phyloP scores from a whole-genome alignment of 371 early-diverging fungal species.

The Rhizopus sp. region DNA sequence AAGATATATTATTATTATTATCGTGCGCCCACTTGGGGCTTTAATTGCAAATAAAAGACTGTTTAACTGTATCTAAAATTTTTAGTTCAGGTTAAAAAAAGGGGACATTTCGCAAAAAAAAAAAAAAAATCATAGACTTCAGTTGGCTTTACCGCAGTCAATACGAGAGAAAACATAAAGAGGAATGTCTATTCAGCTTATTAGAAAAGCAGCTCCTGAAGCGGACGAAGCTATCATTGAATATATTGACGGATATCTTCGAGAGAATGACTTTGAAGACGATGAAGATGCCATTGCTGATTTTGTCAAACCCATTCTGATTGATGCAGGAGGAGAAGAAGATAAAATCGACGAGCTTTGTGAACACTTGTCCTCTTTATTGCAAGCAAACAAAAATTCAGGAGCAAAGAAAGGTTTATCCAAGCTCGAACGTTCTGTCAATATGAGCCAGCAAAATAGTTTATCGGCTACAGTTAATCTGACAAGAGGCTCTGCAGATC shows the following conservation, averaged over 20 bases:
- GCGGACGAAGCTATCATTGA: conserved; percentile 79
- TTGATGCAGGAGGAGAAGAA: conserved; percentile 74
- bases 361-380: conserved; percentile 56
- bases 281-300: conserved; percentile 77
- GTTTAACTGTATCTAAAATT: too few relatives aligned
- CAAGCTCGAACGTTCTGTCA: conserved; percentile 61
- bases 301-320: conserved; percentile 84
- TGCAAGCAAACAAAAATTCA: conserved; percentile 42
- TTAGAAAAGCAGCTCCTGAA: conserved; percentile 68
- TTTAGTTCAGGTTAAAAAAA: neutral
- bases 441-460: conserved; percentile 56
- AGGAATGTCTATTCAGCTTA: conserved; percentile 46
- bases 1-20: too few relatives aligned
- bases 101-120: neutral
- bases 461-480: conserved; percentile 60
- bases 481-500: conserved; percentile 54
- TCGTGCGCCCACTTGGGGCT: too few relatives aligned
- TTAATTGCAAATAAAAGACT: too few relatives aligned
- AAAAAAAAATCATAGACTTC: neutral
- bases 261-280: conserved; percentile 71
- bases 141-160: neutral
- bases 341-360: conserved; percentile 67
- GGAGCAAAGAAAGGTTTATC: conserved; percentile 29
- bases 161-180: neutral
- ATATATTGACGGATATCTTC: conserved; percentile 83